Evolutionary conservation across 345 rosid species (phyloP).

Genomic region (Aquilaria malaccensis): DNA sequence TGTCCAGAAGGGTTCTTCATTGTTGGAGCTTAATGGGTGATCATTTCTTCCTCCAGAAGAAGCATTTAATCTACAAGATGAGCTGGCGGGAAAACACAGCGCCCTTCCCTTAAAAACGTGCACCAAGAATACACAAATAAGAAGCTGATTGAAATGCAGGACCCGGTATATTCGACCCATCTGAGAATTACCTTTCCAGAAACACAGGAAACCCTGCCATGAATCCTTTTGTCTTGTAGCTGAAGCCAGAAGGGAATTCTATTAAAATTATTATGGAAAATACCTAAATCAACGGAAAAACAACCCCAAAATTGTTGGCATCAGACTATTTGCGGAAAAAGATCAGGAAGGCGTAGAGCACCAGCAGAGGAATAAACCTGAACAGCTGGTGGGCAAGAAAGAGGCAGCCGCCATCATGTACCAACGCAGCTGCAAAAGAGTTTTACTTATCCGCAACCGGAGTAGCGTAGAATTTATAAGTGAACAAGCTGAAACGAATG

Average conservation of each 20-base stretch:
- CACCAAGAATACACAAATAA: slow-evolving; percentile 5
- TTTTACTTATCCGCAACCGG: too few relatives aligned
- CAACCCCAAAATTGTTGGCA: neutral
- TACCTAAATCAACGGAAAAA: slow-evolving; percentile 12
- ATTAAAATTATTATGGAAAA: slow-evolving; percentile 13
- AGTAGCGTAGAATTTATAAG: too few relatives aligned
- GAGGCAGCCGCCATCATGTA: slow-evolving; percentile 13
- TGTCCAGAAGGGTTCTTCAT: slow-evolving; percentile 40
- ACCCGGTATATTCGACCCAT: neutral
- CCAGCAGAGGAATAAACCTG: slow-evolving; percentile 18
- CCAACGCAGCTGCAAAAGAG: too few relatives aligned
- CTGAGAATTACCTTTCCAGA: slow-evolving; percentile 11
- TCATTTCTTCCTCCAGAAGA: slow-evolving; percentile 16
- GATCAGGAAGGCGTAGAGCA: neutral
- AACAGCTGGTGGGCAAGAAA: slow-evolving; percentile 15
- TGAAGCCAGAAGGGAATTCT: slow-evolving; percentile 10
- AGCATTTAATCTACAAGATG: slow-evolving; percentile 6
- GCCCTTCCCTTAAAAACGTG: slow-evolving; percentile 16
- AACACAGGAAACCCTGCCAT: neutral
- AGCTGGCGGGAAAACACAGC: slow-evolving; percentile 4
- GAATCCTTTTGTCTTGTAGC: slow-evolving; percentile 13
- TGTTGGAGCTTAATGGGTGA: slow-evolving; percentile 21
- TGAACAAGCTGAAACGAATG: too few relatives aligned
- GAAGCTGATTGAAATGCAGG: neutral
- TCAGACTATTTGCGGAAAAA: neutral